Base-by-base conservation (phyloP, 257 asterid species). In the Pogostemon cablin region DNA sequence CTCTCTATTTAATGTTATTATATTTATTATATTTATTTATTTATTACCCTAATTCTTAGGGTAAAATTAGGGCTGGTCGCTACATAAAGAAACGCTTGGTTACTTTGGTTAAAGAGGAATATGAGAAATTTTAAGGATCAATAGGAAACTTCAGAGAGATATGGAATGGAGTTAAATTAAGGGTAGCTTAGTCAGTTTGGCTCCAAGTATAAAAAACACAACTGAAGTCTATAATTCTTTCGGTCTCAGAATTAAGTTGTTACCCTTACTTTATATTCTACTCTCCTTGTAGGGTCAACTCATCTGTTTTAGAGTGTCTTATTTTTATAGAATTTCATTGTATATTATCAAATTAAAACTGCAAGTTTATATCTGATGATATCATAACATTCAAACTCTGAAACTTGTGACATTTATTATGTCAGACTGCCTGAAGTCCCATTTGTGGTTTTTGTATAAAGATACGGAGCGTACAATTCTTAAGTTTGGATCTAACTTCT, bases 301-400 rank as follows among this genome's bases (percentile, higher is more conserved):
- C 5, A 4, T 53, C 38, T 20, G 25, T 17, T 7, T 17, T 35
- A 20, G 7, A 15, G 10, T 53, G 58, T 53, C 11, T 53, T 53
- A 17, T 53, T 53, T 17, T 20, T 20, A 53, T 53, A 53, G 20
- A 53, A 15, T 53, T 53, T 53, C 59, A 53, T 53, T 53, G 59
- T 20, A 15, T 17, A 35, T 53, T 53, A 53, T 53, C 7, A 1
- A 2, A 20, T 20, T 20, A 20, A 8, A 48, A 20, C 9, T 58
- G 64, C 76, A 42, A 25, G 57, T 62, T 65, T 57, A 55, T 12
- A 62, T 52, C 5, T 53, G 12, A 9, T 1, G 49, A n/a, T 17
- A 11, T 43, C 35, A 57, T 44, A 12, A 65, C 20, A 3, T 65
- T 65, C 25, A 47, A 38, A 54, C 15, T 61, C 20, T 61, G 48